Evolutionary conservation across 1,139 yeast species (phyloP), one percentile per base, ranked within the genome.

Genomic region (Protomyces inouyei): DNA sequence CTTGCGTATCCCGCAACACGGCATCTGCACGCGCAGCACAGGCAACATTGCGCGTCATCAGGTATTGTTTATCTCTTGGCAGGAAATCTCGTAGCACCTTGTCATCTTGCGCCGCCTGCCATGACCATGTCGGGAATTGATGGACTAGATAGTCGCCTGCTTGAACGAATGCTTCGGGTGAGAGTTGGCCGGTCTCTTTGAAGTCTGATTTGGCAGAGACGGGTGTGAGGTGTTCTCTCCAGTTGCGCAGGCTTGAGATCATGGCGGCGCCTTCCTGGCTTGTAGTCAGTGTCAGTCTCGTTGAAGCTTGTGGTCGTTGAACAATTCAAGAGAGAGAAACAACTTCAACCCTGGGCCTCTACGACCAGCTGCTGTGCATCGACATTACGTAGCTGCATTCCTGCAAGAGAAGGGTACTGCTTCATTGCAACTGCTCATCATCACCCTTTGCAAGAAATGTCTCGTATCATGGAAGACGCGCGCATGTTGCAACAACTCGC

Each of bases 81-180:
- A 93, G 77, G 71, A 90, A 93, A 68, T 84, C 86, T 70, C 88
- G 81, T 66, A 80, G 40, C 32, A 57, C 38, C 36, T 32, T 64
- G 21, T 45, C 64, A 36, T 46, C 37, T 12, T 46, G 46, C 28
- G 55, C 64, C 6, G 68, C 71, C 37, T 71, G 80, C 98, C 99
- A 93, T 69, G 85, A 84, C 98, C 99, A 93, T 0, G 98, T 95
- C 1, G 98, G 98, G 75, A 95, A 93, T 79, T 88, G 88, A 75
- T 84, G 85, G 45, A 86, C 93, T 67, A 93, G 77, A 73, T 88
- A 91, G 72, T 92, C 97, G n/a, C 98, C 97, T 4, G 97, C 97
- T 64, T 78, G 80, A 9, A 90, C 91, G 76, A 91, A 92, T 74
- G 92, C 97, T 67, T 88, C 96, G 2, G 98, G 98, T 0, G 96